phyloP scores from a whole-genome alignment of 2,329 filamentous ascomycete genomes.

The Trichoderma gracile region DNA sequence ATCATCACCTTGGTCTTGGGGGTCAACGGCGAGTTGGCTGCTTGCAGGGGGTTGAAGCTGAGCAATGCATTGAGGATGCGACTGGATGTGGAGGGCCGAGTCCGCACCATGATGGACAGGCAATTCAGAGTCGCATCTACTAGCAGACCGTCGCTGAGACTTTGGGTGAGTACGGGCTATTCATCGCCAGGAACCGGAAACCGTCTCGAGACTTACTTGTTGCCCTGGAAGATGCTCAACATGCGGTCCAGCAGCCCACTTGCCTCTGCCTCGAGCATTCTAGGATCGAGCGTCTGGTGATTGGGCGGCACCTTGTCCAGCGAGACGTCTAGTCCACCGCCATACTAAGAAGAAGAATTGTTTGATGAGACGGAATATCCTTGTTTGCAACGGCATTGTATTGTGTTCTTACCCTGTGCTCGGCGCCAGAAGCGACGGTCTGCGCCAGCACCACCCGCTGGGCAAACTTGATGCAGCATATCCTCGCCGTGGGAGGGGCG shows the following conservation, averaged over 20 bases:
- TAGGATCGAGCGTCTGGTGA: slow-evolving; percentile 76
- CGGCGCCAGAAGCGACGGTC: slow-evolving; percentile 76
- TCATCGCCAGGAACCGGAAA: neutral
- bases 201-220: slow-evolving; percentile 60
- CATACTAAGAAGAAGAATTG: slow-evolving; percentile 39
- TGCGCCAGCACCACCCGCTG: slow-evolving; percentile 92
- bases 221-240: slow-evolving; percentile 80
- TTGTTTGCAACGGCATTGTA: neutral
- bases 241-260: slow-evolving; percentile 88
- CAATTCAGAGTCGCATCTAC: slow-evolving; percentile 92
- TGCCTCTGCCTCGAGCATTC: slow-evolving; percentile 87
- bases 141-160: slow-evolving; percentile 74
- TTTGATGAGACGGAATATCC: slow-evolving; percentile 31
- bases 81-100: slow-evolving; percentile 75
- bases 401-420: slow-evolving; percentile 69
- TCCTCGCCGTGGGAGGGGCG: slow-evolving; percentile 71
- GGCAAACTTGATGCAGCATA: slow-evolving; percentile 97
- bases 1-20: slow-evolving; percentile 78
- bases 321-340: slow-evolving; percentile 69
- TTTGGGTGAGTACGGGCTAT: neutral
- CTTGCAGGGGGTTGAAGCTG: slow-evolving; percentile 87
- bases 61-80: slow-evolving; percentile 84
- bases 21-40: slow-evolving; percentile 74
- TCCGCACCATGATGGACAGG: slow-evolving; percentile 78
- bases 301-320: slow-evolving; percentile 80